Evolutionary conservation across 305 asterid genomes (phyloP), one percentile per base, ranked within the genome.

Genomic region (Fraxinus latifolia): DNA sequence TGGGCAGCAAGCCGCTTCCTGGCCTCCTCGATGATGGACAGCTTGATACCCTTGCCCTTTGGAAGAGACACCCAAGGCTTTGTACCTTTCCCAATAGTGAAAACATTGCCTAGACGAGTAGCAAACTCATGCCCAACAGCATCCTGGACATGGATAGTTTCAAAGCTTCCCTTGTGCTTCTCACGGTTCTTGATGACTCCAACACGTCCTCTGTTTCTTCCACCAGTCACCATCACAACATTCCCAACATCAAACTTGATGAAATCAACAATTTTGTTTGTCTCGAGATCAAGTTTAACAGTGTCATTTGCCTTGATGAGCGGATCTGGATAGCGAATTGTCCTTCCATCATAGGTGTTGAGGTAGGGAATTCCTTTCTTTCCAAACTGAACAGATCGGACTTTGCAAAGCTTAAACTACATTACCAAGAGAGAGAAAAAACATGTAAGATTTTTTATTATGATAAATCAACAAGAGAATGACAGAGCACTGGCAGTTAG

Each of bases 11-110:
- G 79, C 65, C 79, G 23, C 79, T 76, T 76, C 79, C 67, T 76
- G 11, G 79, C 79, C 33, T 76, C 79, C 65, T 76, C 79, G 4
- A 76, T 76, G 65, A 76, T 76, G 58, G 79, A 37, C 36, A 76
- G 21, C 79, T 76, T 76, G 65, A 76, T 76, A 76, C 79, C 79
- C 58, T 76, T 76, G 33, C 79, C 79, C 79, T 76, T 76, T 37
- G 79, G 79, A 76, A 76, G 79, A 37, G 79, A 76, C 23, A 76
- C 79, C 79, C 79, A 76, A 6, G 79, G 79, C 65, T 76, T 76
- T 8, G 79, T 76, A 42, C 79, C 79, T 32, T 76, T 76, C 5
- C 79, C 79, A 76, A 76, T n/a, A 6, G 79, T 76, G 34, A 37
- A 76, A 6, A 76, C 79, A 21, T 76, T 76, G 11, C 79, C 37